Evolutionary conservation across 228 moss, liverwort and hornwort genomes (phyloP).

Genomic region (Sphagnum fallax): DNA sequence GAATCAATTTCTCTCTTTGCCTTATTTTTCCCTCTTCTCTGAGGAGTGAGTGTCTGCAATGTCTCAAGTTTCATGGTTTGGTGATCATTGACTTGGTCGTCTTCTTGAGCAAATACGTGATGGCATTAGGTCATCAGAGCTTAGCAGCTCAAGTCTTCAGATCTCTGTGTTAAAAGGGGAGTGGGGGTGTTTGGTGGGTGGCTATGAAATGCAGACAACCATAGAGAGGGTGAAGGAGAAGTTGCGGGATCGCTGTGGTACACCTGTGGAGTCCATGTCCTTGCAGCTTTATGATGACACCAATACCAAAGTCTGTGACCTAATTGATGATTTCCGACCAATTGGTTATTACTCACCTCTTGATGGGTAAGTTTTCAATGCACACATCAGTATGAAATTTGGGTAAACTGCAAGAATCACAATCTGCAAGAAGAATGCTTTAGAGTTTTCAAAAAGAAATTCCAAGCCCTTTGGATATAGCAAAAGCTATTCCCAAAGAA

Average conservation of each 20-base stretch:
- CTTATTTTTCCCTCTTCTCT: no score
- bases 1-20: no score
- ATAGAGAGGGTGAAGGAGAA: slow-evolving; percentile 76
- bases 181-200: no score
- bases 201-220: slow-evolving; percentile 44
- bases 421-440: not conserved
- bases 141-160: no score
- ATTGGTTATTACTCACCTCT: slow-evolving; percentile 88
- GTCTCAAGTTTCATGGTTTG: no score
- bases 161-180: no score
- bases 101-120: no score
- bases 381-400: not conserved
- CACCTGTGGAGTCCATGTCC: slow-evolving; percentile 83
- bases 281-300: slow-evolving; percentile 78
- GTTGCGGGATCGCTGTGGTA: slow-evolving; percentile 78
- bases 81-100: no score
- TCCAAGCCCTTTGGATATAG: not conserved
- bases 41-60: no score
- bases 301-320: slow-evolving; percentile 61
- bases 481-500: not conserved
- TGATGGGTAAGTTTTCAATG: slow-evolving; percentile 52
- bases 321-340: slow-evolving; percentile 66
- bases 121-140: no score
- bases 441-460: not conserved
- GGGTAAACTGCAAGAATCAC: not conserved